These are phyloP conservation scores for Cystoderma amianthinum DNA, from an alignment of 768 basidiomycete species.

Conservation along the genomic window DNA sequence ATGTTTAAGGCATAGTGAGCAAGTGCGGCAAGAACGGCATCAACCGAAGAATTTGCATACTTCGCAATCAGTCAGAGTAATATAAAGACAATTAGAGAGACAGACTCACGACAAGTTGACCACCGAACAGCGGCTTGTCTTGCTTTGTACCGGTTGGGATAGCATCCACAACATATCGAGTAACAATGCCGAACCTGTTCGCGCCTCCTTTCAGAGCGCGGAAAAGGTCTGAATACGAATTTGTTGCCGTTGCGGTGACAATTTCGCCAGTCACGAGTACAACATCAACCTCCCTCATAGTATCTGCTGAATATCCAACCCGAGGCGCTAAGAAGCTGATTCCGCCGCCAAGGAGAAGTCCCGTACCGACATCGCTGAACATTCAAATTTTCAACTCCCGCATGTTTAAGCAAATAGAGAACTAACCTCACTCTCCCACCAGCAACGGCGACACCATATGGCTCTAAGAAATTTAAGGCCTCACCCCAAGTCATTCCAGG, in stretches of 20 bases:
- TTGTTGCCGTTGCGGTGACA: conserved; percentile 32
- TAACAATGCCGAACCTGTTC: conserved; percentile 38
- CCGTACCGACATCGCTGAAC: conserved; percentile 33
- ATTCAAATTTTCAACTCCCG: no score
- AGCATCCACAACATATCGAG: conserved; percentile 31
- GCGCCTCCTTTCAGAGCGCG: conserved; percentile 38
- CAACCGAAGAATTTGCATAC: conserved; percentile 30
- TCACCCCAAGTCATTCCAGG: conserved; percentile 38
- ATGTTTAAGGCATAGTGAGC: no score
- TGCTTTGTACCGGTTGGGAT: conserved; percentile 29
- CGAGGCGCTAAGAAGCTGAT: conserved; percentile 30
- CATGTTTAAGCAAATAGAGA: no score
- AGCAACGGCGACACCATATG: conserved; percentile 32
- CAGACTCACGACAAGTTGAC: conserved; percentile 23
- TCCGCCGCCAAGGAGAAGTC: conserved; percentile 36
- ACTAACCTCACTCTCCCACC: conserved; percentile 30
- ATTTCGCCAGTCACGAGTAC: conserved; percentile 31
- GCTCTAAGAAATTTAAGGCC: conserved; percentile 23
- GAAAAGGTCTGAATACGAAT: conserved; percentile 35
- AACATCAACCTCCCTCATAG: conserved; percentile 29
- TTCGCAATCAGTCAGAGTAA: conserved; percentile 4
- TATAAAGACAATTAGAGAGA: neutral
- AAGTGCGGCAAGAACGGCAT: conserved; percentile 26
- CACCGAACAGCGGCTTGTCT: conserved; percentile 31
- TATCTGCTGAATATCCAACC: conserved; percentile 32